Conservation (phyloP, 495 filamentous ascomycete genomes). For the Patellaria atrata region DNA sequence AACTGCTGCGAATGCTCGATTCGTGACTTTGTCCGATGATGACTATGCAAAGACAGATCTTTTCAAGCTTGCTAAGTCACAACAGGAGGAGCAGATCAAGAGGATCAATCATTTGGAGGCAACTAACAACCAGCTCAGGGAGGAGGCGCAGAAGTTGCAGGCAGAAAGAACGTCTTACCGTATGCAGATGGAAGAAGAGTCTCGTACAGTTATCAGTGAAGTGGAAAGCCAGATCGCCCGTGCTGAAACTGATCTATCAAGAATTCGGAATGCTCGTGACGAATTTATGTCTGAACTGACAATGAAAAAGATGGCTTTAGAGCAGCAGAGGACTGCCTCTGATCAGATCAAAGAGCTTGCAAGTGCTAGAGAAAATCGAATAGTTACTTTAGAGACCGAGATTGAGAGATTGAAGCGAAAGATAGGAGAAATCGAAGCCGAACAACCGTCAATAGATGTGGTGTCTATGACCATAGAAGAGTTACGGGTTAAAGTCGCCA, state of each 20-base stretch:
- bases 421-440: conserved; percentile 29
- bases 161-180: conserved; percentile 74
- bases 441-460: conserved; percentile 30
- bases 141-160: conserved; percentile 71
- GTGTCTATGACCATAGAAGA: conserved; percentile 46
- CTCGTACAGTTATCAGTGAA: conserved; percentile 51
- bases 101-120: conserved; percentile 86
- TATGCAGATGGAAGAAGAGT: conserved; percentile 62
- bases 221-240: conserved; percentile 65
- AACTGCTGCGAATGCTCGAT: conserved; percentile 49
- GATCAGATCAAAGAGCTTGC: conserved; percentile 67
- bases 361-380: conserved; percentile 56
- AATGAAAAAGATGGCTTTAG: conserved; percentile 64
- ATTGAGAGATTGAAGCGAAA: conserved; percentile 51
- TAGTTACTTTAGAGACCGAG: conserved; percentile 68
- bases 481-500: conserved; percentile 54
- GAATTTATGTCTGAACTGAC: conserved; percentile 66
- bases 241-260: conserved; percentile 69
- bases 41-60: conserved; percentile 85
- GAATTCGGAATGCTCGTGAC: conserved; percentile 69
- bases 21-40: conserved; percentile 67
- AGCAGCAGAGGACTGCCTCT: conserved; percentile 52
- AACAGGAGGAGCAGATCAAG: conserved; percentile 84
- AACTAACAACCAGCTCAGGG: conserved; percentile 66
- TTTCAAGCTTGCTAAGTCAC: conserved; percentile 78